These are phyloP conservation scores for Penicillium cinerascens DNA, from an alignment of 495 filamentous ascomycete genomes.

Conservation along the genomic window DNA sequence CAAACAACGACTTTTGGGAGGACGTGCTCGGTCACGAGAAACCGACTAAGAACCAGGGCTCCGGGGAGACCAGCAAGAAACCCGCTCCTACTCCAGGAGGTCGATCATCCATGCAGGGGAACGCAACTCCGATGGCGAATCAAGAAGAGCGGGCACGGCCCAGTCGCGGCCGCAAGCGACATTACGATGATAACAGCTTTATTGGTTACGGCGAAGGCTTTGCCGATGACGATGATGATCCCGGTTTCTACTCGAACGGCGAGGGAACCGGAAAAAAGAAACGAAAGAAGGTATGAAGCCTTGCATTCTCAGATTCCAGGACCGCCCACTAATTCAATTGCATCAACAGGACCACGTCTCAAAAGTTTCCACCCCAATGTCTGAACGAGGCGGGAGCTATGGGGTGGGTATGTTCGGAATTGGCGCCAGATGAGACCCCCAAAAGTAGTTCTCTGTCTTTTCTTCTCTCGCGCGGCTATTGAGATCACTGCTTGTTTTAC, in stretches of 20 bases:
- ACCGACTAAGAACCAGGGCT: conserved; percentile 32
- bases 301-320: neutral
- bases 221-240: conserved; percentile 56
- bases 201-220: conserved; percentile 66
- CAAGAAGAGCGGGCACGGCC: conserved; percentile 49
- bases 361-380: conserved; percentile 42
- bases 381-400: conserved; percentile 45
- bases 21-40: conserved; percentile 59
- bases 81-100: conserved; percentile 30
- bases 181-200: conserved; percentile 66
- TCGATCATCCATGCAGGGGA: conserved; percentile 27
- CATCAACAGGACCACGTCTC: conserved; percentile 41
- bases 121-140: conserved; percentile 25
- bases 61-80: conserved; percentile 36
- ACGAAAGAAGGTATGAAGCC: conserved; percentile 49
- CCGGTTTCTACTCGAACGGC: conserved; percentile 43
- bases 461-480: conserved; percentile 13
- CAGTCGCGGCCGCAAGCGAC: conserved; percentile 61
- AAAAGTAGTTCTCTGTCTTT: conserved; percentile 20
- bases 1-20: conserved; percentile 57
- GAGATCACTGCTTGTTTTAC: neutral
- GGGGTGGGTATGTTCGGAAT: conserved; percentile 49
- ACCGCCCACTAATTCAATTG: neutral
- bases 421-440: conserved; percentile 37
- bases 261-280: conserved; percentile 47